Percentiles rank a stretch among this genome's conserved stretches.
Conservation (phyloP, 192 early-diverging fungal species). For the Backusella sp. region DNA sequence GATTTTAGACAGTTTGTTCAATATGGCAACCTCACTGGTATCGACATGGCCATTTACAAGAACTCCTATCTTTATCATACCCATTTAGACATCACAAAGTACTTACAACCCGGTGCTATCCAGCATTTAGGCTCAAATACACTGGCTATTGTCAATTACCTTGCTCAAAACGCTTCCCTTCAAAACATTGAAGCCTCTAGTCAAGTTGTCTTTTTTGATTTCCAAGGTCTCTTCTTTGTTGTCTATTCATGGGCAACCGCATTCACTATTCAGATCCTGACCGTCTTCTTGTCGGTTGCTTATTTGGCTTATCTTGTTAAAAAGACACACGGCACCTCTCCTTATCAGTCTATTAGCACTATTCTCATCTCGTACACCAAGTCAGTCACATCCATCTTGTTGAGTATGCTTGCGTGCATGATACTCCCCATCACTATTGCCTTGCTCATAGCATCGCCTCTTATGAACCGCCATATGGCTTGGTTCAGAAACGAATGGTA, state of each 20-base stretch:
- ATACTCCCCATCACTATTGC: slow-evolving; percentile 31
- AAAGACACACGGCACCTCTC: slow-evolving; percentile 15
- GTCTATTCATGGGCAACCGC: slow-evolving; percentile 57
- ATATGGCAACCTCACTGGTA: slow-evolving; percentile 60
- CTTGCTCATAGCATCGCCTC: slow-evolving; percentile 17
- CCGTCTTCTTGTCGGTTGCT: slow-evolving; percentile 31
- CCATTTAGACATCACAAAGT: slow-evolving; percentile 57
- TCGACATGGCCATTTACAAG: slow-evolving; percentile 75
- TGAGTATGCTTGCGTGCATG: slow-evolving; percentile 31
- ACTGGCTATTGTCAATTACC: slow-evolving; percentile 48
- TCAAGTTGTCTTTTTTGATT: slow-evolving; percentile 61
- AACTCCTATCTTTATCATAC: slow-evolving; percentile 75
- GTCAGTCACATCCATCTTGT: slow-evolving; percentile 27
- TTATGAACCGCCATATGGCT: slow-evolving; percentile 44
- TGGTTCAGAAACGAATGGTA: slow-evolving; percentile 66
- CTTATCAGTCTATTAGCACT: slow-evolving; percentile 26
- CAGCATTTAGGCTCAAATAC: slow-evolving; percentile 77
- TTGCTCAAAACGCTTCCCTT: slow-evolving; percentile 49
- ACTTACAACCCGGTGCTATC: slow-evolving; percentile 56
- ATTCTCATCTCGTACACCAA: slow-evolving; percentile 25
- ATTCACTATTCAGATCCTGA: slow-evolving; percentile 42
- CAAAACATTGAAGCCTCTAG: slow-evolving; percentile 40
- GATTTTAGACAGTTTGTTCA: slow-evolving; percentile 76
- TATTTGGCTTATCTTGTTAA: slow-evolving; percentile 29
- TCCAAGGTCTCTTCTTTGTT: slow-evolving; percentile 56